Base-by-base conservation (phyloP, 352 stramenopile genomes). In the Phytophthora sp. region DNA sequence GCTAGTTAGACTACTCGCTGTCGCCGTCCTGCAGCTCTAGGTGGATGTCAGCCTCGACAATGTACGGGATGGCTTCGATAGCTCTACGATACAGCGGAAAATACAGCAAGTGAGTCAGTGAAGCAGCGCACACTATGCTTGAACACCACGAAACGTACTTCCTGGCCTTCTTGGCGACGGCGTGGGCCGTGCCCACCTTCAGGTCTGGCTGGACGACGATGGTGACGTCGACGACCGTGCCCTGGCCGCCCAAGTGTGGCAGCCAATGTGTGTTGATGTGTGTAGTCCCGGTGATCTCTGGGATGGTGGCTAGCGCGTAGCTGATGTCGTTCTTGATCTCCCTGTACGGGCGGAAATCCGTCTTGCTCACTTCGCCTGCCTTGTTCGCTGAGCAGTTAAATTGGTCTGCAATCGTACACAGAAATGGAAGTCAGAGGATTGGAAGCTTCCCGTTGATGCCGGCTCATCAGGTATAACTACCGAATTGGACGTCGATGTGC, bases 201-300 rank as follows among this genome's bases (percentile, higher is more conserved):
- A 95, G 63, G 62, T 95, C 80, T 24, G 84, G 79, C 29, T 84
- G 76, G 4, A 95, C 83, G 18, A 93, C 71, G 46, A 95, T 95
- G 3, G 86, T 72, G 24, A 95, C 83, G 56, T 95, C 86, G 12
- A 95, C 80, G 38, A 89, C 74, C 0, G 84, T 93, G 29, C 85
- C 83, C 27, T 79, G 82, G 16, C 80, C 79, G 4, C 79, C 81
- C 24, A 82, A 56, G 42, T 84, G 85, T 13, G 80, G 79, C 42
- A 90, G 45, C 86, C 86, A 95, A 55, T 95, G 86, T 2, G 84
- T 91, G 62, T 92, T 93, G 56, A 93, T 82, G 64, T 95, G 86
- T 15, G 86, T 93, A 18, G 80, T 91, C 26, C 74, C 78, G 4
- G 74, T 75, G 57, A 95, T 86, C 55, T 92, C 82, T 1, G 80